Percentiles rank a stretch among this genome's conserved stretches.
phyloP scores from a whole-genome alignment of 106 monocot species.

The Amphibolis antarctica region DNA sequence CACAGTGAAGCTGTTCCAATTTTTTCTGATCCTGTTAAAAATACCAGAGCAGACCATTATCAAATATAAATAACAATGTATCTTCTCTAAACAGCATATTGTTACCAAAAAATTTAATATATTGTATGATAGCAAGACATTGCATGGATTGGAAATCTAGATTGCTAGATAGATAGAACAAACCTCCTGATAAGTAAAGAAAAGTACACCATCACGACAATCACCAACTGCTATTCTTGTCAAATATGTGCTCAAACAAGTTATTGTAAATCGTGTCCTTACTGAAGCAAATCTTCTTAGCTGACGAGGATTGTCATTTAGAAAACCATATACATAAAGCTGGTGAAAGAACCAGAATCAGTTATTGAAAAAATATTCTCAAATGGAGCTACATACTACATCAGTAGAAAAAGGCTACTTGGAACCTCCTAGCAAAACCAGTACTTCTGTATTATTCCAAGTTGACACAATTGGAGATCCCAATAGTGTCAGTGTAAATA shows the following conservation, averaged over 20 bases:
- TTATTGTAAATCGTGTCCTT: constrained; percentile 86
- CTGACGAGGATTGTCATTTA: constrained; percentile 52
- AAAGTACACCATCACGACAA: constrained; percentile 97
- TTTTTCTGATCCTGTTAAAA: constrained; percentile 51
- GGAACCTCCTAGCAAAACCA: not conserved
- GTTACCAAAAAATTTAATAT: not conserved
- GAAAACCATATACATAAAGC: constrained; percentile 70
- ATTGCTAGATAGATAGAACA: not conserved
- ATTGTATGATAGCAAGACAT: not conserved
- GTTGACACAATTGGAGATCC: not conserved
- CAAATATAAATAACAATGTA: not conserved
- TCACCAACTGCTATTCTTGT: constrained; percentile 88
- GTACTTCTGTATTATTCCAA: not conserved
- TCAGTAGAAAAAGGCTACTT: not conserved
- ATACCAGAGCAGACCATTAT: not conserved
- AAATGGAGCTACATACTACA: not conserved
- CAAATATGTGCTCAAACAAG: constrained; percentile 48
- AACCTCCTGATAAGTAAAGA: constrained; percentile 80
- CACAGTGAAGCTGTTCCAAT: constrained; percentile 66
- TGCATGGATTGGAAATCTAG: not conserved
- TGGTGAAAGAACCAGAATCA: constrained; percentile 18
- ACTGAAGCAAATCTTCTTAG: constrained; percentile 41
- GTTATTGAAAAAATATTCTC: not conserved
- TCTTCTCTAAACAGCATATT: not conserved
- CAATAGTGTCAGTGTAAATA: not conserved